A percentile compares a stretch with the other conserved stretches of the same genome.
phyloP scores from a whole-genome alignment of 345 rosid genomes.

The Linum tenue region DNA sequence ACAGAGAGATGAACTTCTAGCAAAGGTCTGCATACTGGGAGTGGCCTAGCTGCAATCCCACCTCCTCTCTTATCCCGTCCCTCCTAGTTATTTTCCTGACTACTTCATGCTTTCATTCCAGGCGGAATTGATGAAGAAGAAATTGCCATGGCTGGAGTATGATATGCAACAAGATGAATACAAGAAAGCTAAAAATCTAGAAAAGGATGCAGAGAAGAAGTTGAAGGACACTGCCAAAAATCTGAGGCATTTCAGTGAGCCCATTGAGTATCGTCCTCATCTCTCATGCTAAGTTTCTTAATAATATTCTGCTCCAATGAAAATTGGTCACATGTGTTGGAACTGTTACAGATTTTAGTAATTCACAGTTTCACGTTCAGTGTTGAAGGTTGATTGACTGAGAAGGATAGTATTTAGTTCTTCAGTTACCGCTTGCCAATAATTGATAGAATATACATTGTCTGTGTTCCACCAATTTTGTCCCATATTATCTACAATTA shows the following conservation, averaged over 20 bases:
- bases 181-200: constrained; percentile 41
- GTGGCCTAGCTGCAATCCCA: background rate
- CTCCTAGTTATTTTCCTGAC: constrained; percentile 9
- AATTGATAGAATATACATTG: background rate
- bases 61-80: background rate
- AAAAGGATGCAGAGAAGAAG: constrained; percentile 48
- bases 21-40: constrained; percentile 38
- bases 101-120: constrained; percentile 16
- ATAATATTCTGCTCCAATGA: background rate
- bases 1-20: constrained; percentile 60
- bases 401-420: background rate
- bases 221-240: constrained; percentile 58
- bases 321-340: background rate
- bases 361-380: background rate
- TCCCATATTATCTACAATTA: background rate
- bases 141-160: constrained; percentile 83
- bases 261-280: constrained; percentile 49
- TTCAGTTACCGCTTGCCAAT: background rate
- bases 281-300: background rate
- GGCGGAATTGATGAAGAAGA: constrained; percentile 81
- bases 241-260: constrained; percentile 48
- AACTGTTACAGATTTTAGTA: background rate
- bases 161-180: constrained; percentile 76
- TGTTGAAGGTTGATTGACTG: background rate
- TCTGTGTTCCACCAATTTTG: background rate